Evolutionary conservation across 139 green algal genomes (phyloP).

Genomic region (Desmodesmus armatus): DNA sequence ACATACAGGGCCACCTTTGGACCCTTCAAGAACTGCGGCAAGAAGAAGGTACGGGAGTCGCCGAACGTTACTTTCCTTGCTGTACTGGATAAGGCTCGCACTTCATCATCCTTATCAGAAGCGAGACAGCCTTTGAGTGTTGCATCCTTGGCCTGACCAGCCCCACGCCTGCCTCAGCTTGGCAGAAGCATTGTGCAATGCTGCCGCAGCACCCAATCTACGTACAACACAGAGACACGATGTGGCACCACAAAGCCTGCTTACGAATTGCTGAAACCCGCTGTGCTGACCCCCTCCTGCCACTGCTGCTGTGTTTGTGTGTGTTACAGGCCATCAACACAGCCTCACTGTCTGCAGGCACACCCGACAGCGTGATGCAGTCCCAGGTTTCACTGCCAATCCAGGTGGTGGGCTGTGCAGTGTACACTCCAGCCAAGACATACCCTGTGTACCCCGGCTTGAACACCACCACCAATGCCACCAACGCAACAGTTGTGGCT

Average conservation of each 20-base stretch:
- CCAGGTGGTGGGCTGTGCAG: constrained; percentile 5
- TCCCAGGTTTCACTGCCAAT: background rate
- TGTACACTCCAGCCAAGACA: constrained; percentile 20
- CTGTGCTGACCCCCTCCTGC: background rate
- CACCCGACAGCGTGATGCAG: background rate
- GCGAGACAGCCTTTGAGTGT: background rate
- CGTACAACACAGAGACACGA: too few relatives aligned
- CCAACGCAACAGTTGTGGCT: background rate
- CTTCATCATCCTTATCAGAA: background rate
- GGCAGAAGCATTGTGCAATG: background rate
- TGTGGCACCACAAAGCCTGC: too few relatives aligned
- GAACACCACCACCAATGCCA: background rate
- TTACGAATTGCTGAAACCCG: too few relatives aligned
- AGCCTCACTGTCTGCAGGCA: constrained; percentile 8
- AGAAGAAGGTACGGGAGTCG: constrained; percentile 14
- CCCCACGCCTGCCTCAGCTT: background rate
- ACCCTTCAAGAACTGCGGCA: constrained; percentile 23
- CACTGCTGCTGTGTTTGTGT: background rate
- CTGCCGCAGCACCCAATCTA: too few relatives aligned
- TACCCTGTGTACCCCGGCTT: too few relatives aligned
- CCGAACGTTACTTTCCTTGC: background rate
- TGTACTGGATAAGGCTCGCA: background rate
- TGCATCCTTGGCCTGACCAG: background rate
- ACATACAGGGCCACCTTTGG: constrained; percentile 28
- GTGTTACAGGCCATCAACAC: constrained; percentile 24